Evolutionary conservation across 768 basidiomycete genomes (phyloP), one percentile per base, ranked within the genome.

Genomic region (Mycena venus): DNA sequence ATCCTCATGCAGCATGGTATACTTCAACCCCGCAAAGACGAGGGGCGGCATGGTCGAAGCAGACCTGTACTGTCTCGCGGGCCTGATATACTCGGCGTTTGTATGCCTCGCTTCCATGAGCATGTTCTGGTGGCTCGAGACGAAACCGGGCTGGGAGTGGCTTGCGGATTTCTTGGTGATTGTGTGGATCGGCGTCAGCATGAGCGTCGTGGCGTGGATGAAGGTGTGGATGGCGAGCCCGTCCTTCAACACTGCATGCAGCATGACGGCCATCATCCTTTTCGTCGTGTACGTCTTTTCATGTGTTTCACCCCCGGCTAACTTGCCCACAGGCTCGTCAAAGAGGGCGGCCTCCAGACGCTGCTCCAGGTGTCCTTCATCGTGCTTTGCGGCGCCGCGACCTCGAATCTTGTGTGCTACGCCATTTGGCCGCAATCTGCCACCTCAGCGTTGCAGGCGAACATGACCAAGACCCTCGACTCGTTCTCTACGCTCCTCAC

Each of bases 11-110:
- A 93, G 95, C 72, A 91, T 91, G 6, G 94, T 95, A 0, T 97
- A 99, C 83, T 99, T 92, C 82, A 96, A 97, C 78, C 98, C 98
- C 5, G 97, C 97, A 31, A 97, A 98, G 79, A 97, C 96, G 0
- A 85, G 94, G 6, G 98, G 98, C 6, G 94, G 90, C 0, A 99
- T 99, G 97, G 82, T 98, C 49, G 96, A 99, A 80, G 96, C 97
- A 12, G 92, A 96, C 78, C 84, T 94, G 8, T 97, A 90, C 82
- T 98, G 95, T 79, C 77, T 94, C 38, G 84, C 91, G 77, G 92
- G 93, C 1, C 85, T 95, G 51, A 59, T 93, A 0, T 94, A 94
- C 75, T 89, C 96, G 4, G 88, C 93, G 0, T 83, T 93, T 70
- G 89, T 97, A 36, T 95, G 92, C 68, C 84, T 96, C 15, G 84